phyloP scores from a whole-genome alignment of 1,284 basidiomycete genomes.

The Fistulinella staudtii region DNA sequence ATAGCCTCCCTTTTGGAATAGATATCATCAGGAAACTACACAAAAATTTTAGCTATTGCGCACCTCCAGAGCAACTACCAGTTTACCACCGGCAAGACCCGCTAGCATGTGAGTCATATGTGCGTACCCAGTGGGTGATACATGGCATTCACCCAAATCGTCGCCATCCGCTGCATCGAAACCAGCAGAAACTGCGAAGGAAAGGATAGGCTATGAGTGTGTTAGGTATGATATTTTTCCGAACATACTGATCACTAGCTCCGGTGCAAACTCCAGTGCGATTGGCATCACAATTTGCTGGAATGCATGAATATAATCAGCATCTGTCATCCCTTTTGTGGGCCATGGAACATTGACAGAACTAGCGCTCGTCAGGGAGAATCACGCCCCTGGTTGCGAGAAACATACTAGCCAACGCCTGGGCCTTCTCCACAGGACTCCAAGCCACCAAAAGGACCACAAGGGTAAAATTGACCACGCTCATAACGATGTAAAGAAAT shows the following conservation, averaged over 20 bases:
- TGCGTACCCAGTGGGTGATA: conserved; percentile 92
- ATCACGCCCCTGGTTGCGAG: neutral
- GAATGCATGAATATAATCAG: conserved; percentile 96
- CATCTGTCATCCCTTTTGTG: conserved; percentile 82
- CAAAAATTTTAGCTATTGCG: conserved; percentile 1
- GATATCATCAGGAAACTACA: conserved; percentile 5
- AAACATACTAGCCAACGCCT: conserved; percentile 79
- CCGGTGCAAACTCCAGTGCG: conserved; percentile 92
- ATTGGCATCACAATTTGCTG: conserved; percentile 97
- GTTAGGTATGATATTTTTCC: neutral
- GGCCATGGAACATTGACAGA: conserved; percentile 98
- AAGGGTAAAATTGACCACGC: conserved; percentile 88
- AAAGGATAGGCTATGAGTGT: conserved; percentile 8
- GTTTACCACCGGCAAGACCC: conserved; percentile 82
- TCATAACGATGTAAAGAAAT: conserved; percentile 96
- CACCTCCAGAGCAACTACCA: conserved; percentile 94
- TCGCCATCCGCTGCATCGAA: conserved; percentile 97
- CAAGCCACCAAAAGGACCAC: conserved; percentile 83
- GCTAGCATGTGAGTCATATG: conserved; percentile 98
- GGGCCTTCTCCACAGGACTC: conserved; percentile 81
- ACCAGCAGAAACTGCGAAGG: conserved; percentile 82
- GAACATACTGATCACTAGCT: conserved; percentile 87
- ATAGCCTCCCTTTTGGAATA: conserved; percentile 81
- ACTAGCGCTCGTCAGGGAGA: conserved; percentile 38
- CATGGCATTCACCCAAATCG: conserved; percentile 84